These are phyloP conservation scores for Diphasiastrum complanatum DNA, from an alignment of 83 land plant genomes.

Conservation along the genomic window DNA sequence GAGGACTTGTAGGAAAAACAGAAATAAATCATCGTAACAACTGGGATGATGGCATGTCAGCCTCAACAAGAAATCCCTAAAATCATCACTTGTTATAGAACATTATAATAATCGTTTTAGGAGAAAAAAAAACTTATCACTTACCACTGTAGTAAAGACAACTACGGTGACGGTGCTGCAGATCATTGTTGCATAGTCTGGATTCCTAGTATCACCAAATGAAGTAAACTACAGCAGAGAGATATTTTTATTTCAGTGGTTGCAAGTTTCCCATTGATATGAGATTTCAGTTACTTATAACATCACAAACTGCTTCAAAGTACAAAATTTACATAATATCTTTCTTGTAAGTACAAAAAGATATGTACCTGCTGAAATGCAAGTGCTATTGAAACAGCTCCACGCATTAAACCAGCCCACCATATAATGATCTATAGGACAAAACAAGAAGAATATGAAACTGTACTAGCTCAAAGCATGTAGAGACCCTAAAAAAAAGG, in stretches of 20 bases:
- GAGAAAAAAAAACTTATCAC: conserved; percentile 9
- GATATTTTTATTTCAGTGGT: background rate
- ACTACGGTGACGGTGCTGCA: conserved; percentile 55
- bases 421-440: conserved; percentile 69
- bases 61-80: too few species aligned
- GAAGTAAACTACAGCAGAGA: conserved; percentile 48
- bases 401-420: conserved; percentile 98
- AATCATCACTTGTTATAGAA: too few species aligned
- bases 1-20: too few species aligned
- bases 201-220: conserved; percentile 50
- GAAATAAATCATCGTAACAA: too few species aligned
- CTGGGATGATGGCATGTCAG: too few species aligned
- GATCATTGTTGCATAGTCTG: conserved; percentile 58
- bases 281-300: background rate
- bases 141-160: conserved; percentile 64
- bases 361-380: conserved; percentile 73
- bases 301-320: too few species aligned
- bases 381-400: conserved; percentile 85
- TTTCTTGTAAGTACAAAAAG: too few species aligned
- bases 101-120: too few species aligned
- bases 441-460: too few species aligned
- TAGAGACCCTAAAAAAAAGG: too few species aligned
- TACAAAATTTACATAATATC: too few species aligned
- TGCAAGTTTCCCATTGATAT: background rate
- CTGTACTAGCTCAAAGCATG: too few species aligned